These are phyloP conservation scores for Penicillium brasilianum DNA, from an alignment of 2,329 filamentous ascomycete species.

Conservation along the genomic window DNA sequence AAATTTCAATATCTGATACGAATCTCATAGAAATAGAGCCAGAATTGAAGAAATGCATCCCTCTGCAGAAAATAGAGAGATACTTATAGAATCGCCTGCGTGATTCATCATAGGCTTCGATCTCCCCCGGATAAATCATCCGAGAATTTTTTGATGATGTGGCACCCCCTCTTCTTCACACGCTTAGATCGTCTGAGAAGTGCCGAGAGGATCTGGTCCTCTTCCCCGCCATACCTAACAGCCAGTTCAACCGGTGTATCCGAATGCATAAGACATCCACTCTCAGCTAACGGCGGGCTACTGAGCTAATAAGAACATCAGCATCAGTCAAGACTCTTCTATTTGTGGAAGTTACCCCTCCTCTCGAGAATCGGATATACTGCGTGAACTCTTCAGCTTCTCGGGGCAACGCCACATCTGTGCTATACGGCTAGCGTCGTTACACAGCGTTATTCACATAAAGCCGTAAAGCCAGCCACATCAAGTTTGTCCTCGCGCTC, in stretches of 20 bases:
- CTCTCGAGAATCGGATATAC: neutral
- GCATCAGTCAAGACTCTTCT: neutral
- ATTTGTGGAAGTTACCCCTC: neutral
- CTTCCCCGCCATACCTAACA: too few species aligned
- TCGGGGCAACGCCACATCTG: neutral
- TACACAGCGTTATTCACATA: neutral
- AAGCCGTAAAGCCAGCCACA: neutral
- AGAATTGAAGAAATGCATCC: neutral
- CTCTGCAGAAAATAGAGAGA: neutral
- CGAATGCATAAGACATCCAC: neutral
- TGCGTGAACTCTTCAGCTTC: neutral
- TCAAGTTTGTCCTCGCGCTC: neutral
- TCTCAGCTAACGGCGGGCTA: too few species aligned
- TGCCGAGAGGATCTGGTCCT: neutral
- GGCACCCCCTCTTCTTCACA: neutral
- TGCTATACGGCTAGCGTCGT: neutral
- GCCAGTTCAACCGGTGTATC: neutral
- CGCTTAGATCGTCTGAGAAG: neutral
- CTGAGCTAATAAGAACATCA: neutral
- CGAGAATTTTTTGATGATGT: neutral
- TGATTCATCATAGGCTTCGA: neutral
- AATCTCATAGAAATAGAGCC: neutral
- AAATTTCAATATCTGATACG: neutral
- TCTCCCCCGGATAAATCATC: neutral
- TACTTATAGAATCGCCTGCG: neutral